A percentile compares a stretch with the other conserved stretches of the same genome.
Conservation (phyloP, 2,329 filamentous ascomycete genomes). For the Botrytis aclada region DNA sequence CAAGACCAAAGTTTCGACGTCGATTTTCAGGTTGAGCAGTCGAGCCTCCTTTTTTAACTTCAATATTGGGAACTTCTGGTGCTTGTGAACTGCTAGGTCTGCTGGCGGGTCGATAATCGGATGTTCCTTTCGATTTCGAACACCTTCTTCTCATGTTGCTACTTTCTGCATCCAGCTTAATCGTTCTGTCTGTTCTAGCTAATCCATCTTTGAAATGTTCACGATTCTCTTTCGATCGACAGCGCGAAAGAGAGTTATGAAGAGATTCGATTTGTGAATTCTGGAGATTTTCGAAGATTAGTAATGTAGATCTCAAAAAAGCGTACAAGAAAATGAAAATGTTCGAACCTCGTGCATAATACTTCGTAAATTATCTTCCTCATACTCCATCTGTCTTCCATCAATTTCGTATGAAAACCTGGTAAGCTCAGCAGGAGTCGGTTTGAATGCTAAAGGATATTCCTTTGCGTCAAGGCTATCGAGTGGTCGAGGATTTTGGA, state of each 20-base stretch:
- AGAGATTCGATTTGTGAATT: neutral
- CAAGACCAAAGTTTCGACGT: constrained; percentile 27
- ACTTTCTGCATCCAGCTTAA: neutral
- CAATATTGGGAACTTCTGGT: neutral
- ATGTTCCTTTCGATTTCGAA: constrained; percentile 1
- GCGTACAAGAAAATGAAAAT: neutral
- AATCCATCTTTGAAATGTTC: neutral
- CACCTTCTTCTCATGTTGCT: constrained; percentile 3
- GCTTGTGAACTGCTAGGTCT: constrained; percentile 3
- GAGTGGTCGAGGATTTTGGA: constrained; percentile 59
- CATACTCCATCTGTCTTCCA: constrained; percentile 41
- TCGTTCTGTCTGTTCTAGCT: constrained; percentile 1
- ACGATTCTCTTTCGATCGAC: neutral
- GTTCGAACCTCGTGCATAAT: constrained; percentile 19
- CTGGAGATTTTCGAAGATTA: constrained; percentile 5
- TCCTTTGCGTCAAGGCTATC: constrained; percentile 78
- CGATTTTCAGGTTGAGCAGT: constrained; percentile 18
- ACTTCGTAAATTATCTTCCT: constrained; percentile 18
- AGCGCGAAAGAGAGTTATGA: neutral
- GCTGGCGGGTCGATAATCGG: neutral
- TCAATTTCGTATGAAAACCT: constrained; percentile 73
- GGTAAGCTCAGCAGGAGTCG: constrained; percentile 75
- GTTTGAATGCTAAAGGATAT: constrained; percentile 80
- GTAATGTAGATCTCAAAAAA: neutral
- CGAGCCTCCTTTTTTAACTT: constrained; percentile 22